These are phyloP conservation scores for Dactylonectria macrodidyma DNA, from an alignment of 2,329 filamentous ascomycete species.

Conservation along the genomic window DNA sequence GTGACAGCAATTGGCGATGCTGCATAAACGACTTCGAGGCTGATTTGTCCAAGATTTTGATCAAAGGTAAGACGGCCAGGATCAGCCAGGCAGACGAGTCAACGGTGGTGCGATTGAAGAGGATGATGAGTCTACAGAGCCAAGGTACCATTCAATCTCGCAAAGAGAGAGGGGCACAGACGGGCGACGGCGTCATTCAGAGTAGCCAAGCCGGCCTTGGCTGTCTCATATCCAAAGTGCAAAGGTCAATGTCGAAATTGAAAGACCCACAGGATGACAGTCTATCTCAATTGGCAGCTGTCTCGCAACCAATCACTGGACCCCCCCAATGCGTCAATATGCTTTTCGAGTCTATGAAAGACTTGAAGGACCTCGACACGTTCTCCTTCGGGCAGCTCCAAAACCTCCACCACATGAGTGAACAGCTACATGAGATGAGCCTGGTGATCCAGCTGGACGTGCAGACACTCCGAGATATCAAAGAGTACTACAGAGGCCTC, in stretches of 20 bases:
- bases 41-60: slow-evolving; percentile 14
- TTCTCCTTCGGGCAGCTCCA: slow-evolving; percentile 30
- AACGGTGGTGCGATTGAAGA: neutral
- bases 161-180: neutral
- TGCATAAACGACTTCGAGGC: slow-evolving; percentile 32
- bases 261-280: neutral
- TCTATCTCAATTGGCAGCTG: no score
- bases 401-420: slow-evolving; percentile 18
- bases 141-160: neutral
- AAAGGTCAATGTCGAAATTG: neutral
- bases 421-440: slow-evolving; percentile 18
- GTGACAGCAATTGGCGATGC: slow-evolving; percentile 29
- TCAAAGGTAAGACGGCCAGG: slow-evolving; percentile 25
- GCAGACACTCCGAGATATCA: slow-evolving; percentile 20
- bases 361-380: slow-evolving; percentile 17
- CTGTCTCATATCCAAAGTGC: neutral
- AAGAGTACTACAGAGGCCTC: slow-evolving; percentile 23
- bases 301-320: neutral
- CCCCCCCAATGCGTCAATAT: neutral
- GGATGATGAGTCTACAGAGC: neutral
- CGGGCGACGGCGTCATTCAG: neutral
- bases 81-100: neutral
- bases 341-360: neutral
- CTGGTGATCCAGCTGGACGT: slow-evolving; percentile 30
- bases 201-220: neutral